Evolutionary conservation across 805 yeast genomes (phyloP), one percentile per base, ranked within the genome.

Genomic region (Ogataea nakhonphanomensis): DNA sequence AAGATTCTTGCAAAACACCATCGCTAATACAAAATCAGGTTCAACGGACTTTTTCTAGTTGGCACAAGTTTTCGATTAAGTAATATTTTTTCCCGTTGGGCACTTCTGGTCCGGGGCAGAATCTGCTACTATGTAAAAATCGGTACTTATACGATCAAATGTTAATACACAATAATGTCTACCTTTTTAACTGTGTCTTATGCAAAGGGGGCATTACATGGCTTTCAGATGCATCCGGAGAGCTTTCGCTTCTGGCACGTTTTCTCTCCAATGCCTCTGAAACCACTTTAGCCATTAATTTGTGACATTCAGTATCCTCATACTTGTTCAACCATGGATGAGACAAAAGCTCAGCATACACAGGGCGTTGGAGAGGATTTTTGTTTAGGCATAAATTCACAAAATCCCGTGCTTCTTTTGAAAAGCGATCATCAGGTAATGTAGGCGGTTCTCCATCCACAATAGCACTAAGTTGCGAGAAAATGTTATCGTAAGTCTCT

Each of bases 371-470:
- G 22, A 77, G 76, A 1, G 99, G 95, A 40, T 76, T 75, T 64
- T 91, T 93, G 53, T 81, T 80, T 41, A 93, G 68, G 63, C 93
- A 85, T 43, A 77, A 73, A 9, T 71, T 70, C 8, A 91, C 95
- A 61, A 93, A 93, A 48, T 80, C 78, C 52, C 79, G 82, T 0
- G 97, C 98, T 37, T 81, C 83, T n/a, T 69, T 60, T 2, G 90
- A 77, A 58, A 76, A 93, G 51, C 64, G 66, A 37, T 63, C 74
- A 2, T 70, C 64, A 12, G 90, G 90, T 38, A 89, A 67, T 33
- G 69, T 67, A n/a, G 96, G 96, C 4, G 96, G 88, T 21, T 84
- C 89, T 8, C 95, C 96, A 58, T 87, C 95, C n/a, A 93, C 97
- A 54, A 93, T 93, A 3, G 97, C 98, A 64, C 88, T 83, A 49